Evolutionary conservation across 768 basidiomycete genomes (phyloP).

Genomic region (Exsudoporus frostii): DNA sequence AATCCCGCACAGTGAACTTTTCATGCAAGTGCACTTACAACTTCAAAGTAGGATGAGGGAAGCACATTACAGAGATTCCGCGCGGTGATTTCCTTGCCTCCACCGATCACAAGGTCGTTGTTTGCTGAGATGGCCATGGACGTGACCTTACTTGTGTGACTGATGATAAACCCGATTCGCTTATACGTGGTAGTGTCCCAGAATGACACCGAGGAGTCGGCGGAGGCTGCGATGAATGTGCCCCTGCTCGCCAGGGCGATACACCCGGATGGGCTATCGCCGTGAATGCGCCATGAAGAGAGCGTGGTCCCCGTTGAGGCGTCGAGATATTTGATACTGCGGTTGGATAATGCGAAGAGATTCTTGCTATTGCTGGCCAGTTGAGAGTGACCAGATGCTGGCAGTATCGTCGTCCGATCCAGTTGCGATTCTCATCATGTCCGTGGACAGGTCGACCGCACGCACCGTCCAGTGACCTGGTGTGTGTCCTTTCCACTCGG

Average conservation of each 20-base stretch:
- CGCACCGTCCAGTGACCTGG: neutral
- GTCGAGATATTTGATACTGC: neutral
- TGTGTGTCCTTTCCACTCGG: neutral
- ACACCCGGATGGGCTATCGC: neutral
- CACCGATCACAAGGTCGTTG: neutral
- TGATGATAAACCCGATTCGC: neutral
- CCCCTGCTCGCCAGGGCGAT: neutral
- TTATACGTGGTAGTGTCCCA: neutral
- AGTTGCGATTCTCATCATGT: neutral
- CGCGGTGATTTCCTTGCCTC: neutral
- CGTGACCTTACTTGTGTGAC: neutral
- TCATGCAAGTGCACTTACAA: neutral
- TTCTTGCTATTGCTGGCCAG: neutral
- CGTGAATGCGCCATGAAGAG: too few relatives aligned
- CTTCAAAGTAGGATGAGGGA: neutral
- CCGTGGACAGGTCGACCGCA: neutral
- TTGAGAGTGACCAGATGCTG: neutral
- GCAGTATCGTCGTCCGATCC: neutral
- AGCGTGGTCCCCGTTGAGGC: neutral
- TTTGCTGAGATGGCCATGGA: slow-evolving; percentile 1
- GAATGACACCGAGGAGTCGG: neutral
- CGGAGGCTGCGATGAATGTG: neutral
- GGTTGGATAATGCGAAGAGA: neutral
- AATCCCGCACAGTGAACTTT: neutral
- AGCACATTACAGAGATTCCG: neutral